Conservation (phyloP, 1,284 basidiomycete species). For the Paramarasmius palmivorus region DNA sequence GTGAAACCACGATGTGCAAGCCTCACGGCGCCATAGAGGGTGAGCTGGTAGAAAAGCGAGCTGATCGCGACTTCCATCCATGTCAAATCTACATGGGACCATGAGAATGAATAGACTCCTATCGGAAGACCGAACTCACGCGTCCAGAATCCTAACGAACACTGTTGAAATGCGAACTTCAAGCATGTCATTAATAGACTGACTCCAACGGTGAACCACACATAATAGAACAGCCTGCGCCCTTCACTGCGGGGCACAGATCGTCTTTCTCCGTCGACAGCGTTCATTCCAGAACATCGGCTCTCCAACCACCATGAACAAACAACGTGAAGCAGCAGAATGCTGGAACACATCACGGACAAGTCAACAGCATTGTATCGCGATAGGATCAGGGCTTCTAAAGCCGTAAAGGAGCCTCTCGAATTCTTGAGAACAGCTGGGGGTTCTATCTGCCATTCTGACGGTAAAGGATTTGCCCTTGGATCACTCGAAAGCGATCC, state of each 20-base stretch:
- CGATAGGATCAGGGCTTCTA: constrained; percentile 68
- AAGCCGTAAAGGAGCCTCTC: constrained; percentile 39
- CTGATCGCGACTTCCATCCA: constrained; percentile 77
- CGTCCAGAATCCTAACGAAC: constrained; percentile 62
- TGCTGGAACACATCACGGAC: constrained; percentile 76
- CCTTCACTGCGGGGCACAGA: constrained; percentile 78
- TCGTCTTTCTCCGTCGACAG: constrained; percentile 63
- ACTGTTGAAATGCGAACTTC: constrained; percentile 44
- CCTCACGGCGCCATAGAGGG: constrained; percentile 86
- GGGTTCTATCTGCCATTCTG: constrained; percentile 76
- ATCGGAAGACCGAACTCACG: constrained; percentile 20
- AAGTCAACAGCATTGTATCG: constrained; percentile 78
- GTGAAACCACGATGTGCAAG: constrained; percentile 94
- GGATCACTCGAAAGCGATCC: constrained; percentile 39
- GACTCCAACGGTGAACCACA: constrained; percentile 58
- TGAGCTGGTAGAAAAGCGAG: constrained; percentile 88
- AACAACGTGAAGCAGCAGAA: constrained; percentile 75
- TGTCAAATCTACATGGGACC: constrained; percentile 60
- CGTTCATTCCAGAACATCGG: constrained; percentile 36
- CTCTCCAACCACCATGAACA: constrained; percentile 75
- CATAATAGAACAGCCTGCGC: constrained; percentile 59
- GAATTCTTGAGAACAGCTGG: constrained; percentile 54
- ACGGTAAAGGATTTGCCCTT: constrained; percentile 40
- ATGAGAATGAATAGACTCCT: background rate
- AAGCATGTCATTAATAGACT: constrained; percentile 48